These are phyloP conservation scores for Porogramme epimiltina DNA, from an alignment of 1,284 basidiomycete species.

Conservation along the genomic window DNA sequence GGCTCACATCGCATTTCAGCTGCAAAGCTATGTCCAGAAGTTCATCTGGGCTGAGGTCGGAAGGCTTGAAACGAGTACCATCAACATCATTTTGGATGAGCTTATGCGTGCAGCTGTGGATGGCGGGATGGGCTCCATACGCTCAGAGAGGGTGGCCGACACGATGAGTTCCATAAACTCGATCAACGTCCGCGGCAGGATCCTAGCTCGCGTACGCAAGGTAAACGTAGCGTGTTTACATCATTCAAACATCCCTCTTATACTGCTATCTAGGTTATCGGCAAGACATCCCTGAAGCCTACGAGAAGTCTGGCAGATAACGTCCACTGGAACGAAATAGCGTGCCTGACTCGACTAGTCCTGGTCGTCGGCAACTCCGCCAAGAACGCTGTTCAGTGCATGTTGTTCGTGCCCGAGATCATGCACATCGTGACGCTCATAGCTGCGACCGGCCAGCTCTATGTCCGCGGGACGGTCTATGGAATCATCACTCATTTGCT, in stretches of 20 bases:
- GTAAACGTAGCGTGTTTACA: constrained; percentile 35
- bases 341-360: constrained; percentile 74
- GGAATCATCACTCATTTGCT: constrained; percentile 81
- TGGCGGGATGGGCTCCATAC: constrained; percentile 73
- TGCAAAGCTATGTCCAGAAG: constrained; percentile 68
- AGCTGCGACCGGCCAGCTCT: constrained; percentile 70
- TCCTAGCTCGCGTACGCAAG: constrained; percentile 80
- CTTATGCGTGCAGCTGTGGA: constrained; percentile 80
- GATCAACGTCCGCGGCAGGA: constrained; percentile 75
- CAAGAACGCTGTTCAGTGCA: constrained; percentile 62
- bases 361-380: constrained; percentile 73
- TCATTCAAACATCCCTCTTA: too few relatives aligned
- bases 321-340: constrained; percentile 83
- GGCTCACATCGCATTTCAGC: constrained; percentile 41
- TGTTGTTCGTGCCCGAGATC: constrained; percentile 83
- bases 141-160: constrained; percentile 77
- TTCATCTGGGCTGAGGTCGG: constrained; percentile 78
- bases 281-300: constrained; percentile 68
- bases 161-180: constrained; percentile 76
- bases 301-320: constrained; percentile 69
- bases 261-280: constrained; percentile 65
- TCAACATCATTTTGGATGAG: constrained; percentile 78
- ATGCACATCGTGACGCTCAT: constrained; percentile 78
- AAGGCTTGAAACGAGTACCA: constrained; percentile 62
- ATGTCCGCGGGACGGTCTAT: constrained; percentile 80